These are phyloP conservation scores for Clarireedia monteithiana DNA, from an alignment of 2,329 filamentous ascomycete species.

Conservation along the genomic window DNA sequence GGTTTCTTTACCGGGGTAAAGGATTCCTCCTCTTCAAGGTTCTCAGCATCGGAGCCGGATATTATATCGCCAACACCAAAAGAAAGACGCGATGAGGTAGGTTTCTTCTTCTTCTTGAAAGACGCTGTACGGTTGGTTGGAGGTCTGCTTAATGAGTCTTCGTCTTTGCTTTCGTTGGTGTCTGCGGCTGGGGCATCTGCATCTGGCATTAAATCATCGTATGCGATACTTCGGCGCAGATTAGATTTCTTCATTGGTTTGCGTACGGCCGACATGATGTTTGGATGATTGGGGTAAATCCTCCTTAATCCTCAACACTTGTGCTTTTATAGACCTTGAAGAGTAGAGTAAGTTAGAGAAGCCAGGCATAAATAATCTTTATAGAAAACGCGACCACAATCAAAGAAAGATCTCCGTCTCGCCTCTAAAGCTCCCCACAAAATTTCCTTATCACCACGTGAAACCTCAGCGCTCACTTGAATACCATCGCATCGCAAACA, in stretches of 20 bases:
- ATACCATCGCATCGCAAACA: neutral
- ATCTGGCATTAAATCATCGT: slow-evolving; percentile 28
- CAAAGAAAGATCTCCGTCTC: slow-evolving; percentile 1
- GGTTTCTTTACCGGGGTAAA: slow-evolving; percentile 56
- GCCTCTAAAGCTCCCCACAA: neutral
- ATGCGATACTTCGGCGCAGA: slow-evolving; percentile 47
- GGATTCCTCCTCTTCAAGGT: slow-evolving; percentile 41
- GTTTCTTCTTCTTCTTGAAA: slow-evolving; percentile 62
- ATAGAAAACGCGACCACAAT: neutral
- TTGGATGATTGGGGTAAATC: neutral
- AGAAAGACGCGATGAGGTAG: slow-evolving; percentile 57
- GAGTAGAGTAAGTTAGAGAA: neutral
- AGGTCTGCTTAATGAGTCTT: slow-evolving; percentile 31
- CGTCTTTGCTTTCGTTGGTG: slow-evolving; percentile 1
- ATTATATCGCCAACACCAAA: slow-evolving; percentile 59
- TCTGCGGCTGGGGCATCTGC: slow-evolving; percentile 18
- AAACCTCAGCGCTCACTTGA: slow-evolving; percentile 11
- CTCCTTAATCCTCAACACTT: neutral
- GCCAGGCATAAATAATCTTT: neutral
- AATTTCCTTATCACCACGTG: slow-evolving; percentile 23
- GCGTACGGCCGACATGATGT: slow-evolving; percentile 28
- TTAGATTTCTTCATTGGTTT: slow-evolving; percentile 52
- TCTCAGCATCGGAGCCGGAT: slow-evolving; percentile 45
- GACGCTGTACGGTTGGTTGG: slow-evolving; percentile 40
- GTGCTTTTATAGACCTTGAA: no score